These are phyloP conservation scores for Exophiala viscosa DNA, from an alignment of 2,329 filamentous ascomycete genomes.

Conservation along the genomic window DNA sequence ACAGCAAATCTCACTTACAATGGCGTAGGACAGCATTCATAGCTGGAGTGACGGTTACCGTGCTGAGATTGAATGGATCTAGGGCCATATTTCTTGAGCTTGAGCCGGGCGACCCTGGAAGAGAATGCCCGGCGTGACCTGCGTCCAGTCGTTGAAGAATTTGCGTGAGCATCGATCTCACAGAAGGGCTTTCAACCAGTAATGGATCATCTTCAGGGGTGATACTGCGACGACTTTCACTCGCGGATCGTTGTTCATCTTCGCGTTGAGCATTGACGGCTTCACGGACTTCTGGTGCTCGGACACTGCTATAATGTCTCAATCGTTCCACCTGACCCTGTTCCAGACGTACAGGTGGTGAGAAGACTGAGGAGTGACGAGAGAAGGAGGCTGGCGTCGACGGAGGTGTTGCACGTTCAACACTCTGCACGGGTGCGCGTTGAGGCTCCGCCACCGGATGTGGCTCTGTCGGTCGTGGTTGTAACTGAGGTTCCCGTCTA, in stretches of 20 bases:
- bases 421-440: neutral
- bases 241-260: neutral
- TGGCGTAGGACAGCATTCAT: conserved; percentile 14
- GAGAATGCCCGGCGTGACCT: conserved; percentile 4
- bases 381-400: neutral
- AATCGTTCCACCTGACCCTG: conserved; percentile 7
- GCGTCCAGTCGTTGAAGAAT: conserved; percentile 15
- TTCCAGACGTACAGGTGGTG: neutral
- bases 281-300: conserved; percentile 5
- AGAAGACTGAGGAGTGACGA: neutral
- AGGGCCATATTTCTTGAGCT: conserved; percentile 7
- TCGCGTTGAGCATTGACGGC: conserved; percentile 6
- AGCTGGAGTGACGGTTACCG: conserved; percentile 12
- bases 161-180: conserved; percentile 15
- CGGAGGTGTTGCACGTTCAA: neutral
- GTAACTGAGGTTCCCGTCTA: conserved; percentile 8
- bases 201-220: neutral
- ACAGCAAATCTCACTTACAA: conserved; percentile 6
- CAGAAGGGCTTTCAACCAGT: conserved; percentile 2
- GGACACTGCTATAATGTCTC: conserved; percentile 12
- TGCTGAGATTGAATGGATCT: conserved; percentile 14
- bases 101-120: conserved; percentile 2
- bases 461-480: conserved; percentile 11
- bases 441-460: neutral
- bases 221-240: neutral